phyloP scores from a whole-genome alignment of 2,329 filamentous ascomycete genomes.

The Calonectria naviculata region DNA sequence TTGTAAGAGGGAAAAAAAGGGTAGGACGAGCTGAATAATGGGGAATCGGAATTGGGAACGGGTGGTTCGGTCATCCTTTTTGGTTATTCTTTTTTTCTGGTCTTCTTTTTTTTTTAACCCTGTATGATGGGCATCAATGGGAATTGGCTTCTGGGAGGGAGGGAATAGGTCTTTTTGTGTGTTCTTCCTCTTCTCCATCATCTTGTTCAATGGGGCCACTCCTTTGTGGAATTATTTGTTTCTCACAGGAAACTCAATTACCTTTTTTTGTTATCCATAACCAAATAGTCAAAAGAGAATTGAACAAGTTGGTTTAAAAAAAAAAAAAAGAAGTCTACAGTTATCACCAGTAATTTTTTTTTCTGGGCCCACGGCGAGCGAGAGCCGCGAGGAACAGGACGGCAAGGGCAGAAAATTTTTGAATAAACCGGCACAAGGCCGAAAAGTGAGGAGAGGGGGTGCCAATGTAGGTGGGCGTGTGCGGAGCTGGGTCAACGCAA shows the following conservation, averaged over 20 bases:
- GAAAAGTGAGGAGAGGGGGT: background rate
- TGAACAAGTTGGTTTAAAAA: background rate
- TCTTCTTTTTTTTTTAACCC: conserved; percentile 9
- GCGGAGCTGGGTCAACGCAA: conserved; percentile 2
- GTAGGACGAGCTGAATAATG: conserved; percentile 5
- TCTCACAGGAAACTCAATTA: background rate
- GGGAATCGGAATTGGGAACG: background rate
- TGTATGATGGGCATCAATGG: conserved; percentile 29
- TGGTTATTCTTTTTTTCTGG: background rate
- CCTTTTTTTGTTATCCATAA: background rate
- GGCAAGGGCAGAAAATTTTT: background rate
- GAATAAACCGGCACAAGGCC: background rate
- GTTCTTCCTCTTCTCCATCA: conserved; percentile 3
- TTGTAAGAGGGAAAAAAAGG: background rate
- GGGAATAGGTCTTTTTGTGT: conserved; percentile 7
- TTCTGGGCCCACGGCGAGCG: background rate
- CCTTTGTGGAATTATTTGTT: conserved; percentile 8
- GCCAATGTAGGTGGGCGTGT: conserved; percentile 4
- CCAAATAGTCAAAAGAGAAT: background rate
- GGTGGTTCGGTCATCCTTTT: background rate
- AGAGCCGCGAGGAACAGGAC: background rate
- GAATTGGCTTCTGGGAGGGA: conserved; percentile 9
- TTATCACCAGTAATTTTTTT: background rate
- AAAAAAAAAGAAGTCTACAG: conserved; percentile 1
- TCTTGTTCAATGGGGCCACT: conserved; percentile 13